Conservation (phyloP, 352 stramenopile genomes). For the Pythium apleroticum region DNA sequence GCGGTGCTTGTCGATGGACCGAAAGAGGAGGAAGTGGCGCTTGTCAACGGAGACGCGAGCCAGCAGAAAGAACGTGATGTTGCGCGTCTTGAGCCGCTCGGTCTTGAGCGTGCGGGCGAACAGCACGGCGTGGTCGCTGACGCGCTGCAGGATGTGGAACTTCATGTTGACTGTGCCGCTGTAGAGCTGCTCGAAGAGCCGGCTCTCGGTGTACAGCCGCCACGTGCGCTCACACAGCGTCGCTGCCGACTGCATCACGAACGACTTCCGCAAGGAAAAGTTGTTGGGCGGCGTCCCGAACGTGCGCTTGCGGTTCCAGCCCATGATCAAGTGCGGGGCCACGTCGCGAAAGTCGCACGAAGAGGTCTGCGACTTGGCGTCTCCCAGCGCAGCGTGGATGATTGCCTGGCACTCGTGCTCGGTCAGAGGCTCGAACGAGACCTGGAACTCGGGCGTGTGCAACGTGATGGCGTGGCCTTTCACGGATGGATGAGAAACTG, state of each 20-base stretch:
- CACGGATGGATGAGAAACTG: too few relatives aligned
- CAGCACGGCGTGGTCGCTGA: slow-evolving; percentile 35
- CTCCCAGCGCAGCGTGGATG: slow-evolving; percentile 13
- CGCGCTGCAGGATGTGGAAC: slow-evolving; percentile 38
- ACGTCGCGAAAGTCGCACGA: slow-evolving; percentile 22
- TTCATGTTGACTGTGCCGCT: slow-evolving; percentile 32
- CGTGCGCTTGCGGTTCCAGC: slow-evolving; percentile 40
- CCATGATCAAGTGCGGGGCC: slow-evolving; percentile 24
- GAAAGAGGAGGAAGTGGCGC: slow-evolving; percentile 36
- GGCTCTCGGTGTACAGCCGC: slow-evolving; percentile 32
- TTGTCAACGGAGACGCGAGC: slow-evolving; percentile 23
- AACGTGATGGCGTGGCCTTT: slow-evolving; percentile 16
- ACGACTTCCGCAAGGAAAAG: slow-evolving; percentile 38
- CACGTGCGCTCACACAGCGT: slow-evolving; percentile 25
- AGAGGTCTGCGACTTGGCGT: slow-evolving; percentile 28
- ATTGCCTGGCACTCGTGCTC: slow-evolving; percentile 29
- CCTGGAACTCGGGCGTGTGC: slow-evolving; percentile 17
- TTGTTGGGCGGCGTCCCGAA: slow-evolving; percentile 25
- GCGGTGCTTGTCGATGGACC: slow-evolving; percentile 32
- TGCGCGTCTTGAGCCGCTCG: slow-evolving; percentile 26
- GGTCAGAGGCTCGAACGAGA: slow-evolving; percentile 30
- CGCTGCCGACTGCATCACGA: slow-evolving; percentile 19
- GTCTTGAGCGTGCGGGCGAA: slow-evolving; percentile 35
- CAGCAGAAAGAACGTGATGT: slow-evolving; percentile 40
- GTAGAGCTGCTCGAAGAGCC: slow-evolving; percentile 38